Base-by-base conservation (phyloP, 1,284 basidiomycete species). In the Schizopora paradoxa region DNA sequence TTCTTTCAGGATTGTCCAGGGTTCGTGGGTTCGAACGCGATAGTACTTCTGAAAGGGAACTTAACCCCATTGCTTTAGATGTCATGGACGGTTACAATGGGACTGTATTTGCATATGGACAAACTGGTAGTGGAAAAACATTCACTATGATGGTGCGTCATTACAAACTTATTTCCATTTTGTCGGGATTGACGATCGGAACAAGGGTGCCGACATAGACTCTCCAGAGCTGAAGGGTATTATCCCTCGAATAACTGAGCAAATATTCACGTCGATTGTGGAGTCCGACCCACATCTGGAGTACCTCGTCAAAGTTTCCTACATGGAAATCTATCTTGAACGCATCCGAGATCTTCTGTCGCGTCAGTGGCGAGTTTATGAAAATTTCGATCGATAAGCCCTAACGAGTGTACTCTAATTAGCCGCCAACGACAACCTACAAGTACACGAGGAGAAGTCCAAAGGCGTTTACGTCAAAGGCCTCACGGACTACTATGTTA, bases 271-370 rank as follows among this genome's bases (percentile, higher is more conserved):
- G 53, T 93, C 91, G 45, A 99, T 99, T 64, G 84, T 96, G 54
- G 82, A 91, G 57, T 96, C 94, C 46, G 95, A 98, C 57, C 79
- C 91, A 32, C 91, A 92, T 63, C 73, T 99, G 52, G 96, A 99
- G 66, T 99, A 99, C 65, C 82, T 98, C 48, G 96, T 99, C 65
- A 99, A 99, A 70, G 96, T 99, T 45, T 97, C 93, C 28, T 99
- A 99, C 66, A 97, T 99, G 93, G 96, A 99, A 66, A 99, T 99
- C 55, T 99, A 99, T 69, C 79, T 99, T 62, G 96, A 99, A 68
- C 82, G 86, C 55, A 94, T 99, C 58, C 81, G 95, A 48, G 96
- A 99, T 75, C 68, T 99, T 50, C 77, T 99, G 47, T 88, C 93
- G 48, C 96, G 94, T 97, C 66, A 64, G 92, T 77, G 19, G 10